Percentiles rank a stretch among this genome's conserved stretches.
These are phyloP conservation scores for Ogataea salicorniae DNA, from an alignment of 805 yeast species.

Conservation along the genomic window DNA sequence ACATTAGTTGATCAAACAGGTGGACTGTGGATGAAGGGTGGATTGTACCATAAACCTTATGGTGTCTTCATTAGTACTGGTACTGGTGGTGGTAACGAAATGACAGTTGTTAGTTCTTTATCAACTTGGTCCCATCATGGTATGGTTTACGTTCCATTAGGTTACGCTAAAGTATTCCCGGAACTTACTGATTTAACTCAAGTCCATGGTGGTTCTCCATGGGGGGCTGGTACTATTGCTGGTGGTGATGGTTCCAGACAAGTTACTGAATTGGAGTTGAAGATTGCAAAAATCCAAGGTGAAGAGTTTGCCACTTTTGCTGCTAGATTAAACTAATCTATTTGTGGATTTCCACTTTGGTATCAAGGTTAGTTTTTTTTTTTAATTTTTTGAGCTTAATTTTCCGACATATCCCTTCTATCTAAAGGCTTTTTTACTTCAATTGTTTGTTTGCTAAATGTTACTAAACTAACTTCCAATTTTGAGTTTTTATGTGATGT, in stretches of 20 bases:
- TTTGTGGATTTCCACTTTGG: no score
- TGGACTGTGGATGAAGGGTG: conserved; percentile 68
- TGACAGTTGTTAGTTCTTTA: conserved; percentile 54
- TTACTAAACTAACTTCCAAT: no score
- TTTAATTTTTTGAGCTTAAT: no score
- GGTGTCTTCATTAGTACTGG: conserved; percentile 72
- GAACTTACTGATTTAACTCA: conserved; percentile 54
- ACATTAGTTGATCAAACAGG: conserved; percentile 77
- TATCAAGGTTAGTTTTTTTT: no score
- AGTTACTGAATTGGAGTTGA: conserved; percentile 58
- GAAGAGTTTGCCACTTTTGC: conserved; percentile 48
- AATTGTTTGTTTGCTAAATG: no score
- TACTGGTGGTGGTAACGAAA: conserved; percentile 73
- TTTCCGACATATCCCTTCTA: no score
- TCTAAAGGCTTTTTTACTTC: no score
- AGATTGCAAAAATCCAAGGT: conserved; percentile 67
- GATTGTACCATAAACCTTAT: conserved; percentile 65
- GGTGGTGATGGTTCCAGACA: conserved; percentile 71
- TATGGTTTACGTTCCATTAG: conserved; percentile 69
- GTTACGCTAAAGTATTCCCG: conserved; percentile 56
- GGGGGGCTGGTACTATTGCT: conserved; percentile 84
- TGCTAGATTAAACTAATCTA: conserved; percentile 23
- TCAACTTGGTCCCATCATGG: conserved; percentile 72
- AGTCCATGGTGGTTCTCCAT: conserved; percentile 77
- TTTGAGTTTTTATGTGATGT: no score